A percentile compares a stretch with the other conserved stretches of the same genome.
Evolutionary conservation across 805 yeast genomes (phyloP).

Genomic region (Sugiyamaella qingdaonensis): DNA sequence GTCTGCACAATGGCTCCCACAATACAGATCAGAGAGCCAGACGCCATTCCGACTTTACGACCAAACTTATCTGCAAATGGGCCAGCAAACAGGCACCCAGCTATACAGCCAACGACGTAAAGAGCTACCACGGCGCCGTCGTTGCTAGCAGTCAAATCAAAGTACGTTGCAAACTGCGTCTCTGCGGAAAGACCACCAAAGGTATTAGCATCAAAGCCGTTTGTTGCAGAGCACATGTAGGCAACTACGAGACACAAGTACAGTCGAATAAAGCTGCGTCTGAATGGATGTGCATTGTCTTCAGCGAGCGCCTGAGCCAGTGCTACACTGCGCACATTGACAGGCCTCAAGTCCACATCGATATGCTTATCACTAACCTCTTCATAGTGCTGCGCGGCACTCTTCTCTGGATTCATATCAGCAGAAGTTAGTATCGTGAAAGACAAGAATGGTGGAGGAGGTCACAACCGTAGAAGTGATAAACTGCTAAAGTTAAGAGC

Average conservation of each 20-base stretch:
- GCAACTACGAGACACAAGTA: constrained; percentile 11
- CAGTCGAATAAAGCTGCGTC: constrained; percentile 5
- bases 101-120: constrained; percentile 16
- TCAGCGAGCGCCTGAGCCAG: constrained; percentile 2
- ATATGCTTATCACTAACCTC: background rate
- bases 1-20: constrained; percentile 11
- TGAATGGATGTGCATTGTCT: constrained; percentile 5
- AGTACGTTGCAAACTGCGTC: constrained; percentile 3
- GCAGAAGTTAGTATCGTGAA: no score
- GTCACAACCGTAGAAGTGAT: no score
- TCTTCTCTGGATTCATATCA: no score
- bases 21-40: constrained; percentile 9
- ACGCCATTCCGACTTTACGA: constrained; percentile 14
- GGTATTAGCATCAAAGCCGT: constrained; percentile 12
- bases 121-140: constrained; percentile 13
- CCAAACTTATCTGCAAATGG: constrained; percentile 10
- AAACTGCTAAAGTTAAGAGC: no score
- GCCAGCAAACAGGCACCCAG: constrained; percentile 12
- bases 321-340: constrained; percentile 1
- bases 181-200: constrained; percentile 10
- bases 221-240: constrained; percentile 7
- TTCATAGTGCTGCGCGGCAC: background rate
- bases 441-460: no score
- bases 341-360: background rate
- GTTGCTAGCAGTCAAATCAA: constrained; percentile 11